Percentiles rank a stretch among this genome's conserved stretches.
Conservation (phyloP, 2,329 filamentous ascomycete genomes). For the Trichoderma polysporum region DNA sequence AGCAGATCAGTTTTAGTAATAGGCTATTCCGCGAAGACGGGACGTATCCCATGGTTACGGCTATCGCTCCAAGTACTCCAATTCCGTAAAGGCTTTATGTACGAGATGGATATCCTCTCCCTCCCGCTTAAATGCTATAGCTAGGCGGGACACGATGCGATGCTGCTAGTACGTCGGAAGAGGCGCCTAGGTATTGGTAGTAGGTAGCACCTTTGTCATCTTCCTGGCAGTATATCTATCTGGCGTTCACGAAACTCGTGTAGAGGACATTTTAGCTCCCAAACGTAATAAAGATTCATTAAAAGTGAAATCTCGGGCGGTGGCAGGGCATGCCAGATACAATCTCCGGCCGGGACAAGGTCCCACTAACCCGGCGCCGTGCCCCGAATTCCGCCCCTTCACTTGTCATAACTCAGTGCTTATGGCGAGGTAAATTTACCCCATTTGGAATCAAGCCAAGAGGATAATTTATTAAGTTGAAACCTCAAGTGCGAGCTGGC, state of each 20-base stretch:
- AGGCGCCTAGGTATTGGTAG: background rate
- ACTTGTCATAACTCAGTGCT: background rate
- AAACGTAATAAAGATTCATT: background rate
- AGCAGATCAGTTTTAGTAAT: background rate
- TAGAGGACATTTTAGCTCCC: background rate
- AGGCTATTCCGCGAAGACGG: background rate
- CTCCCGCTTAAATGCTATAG: background rate
- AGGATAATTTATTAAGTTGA: background rate
- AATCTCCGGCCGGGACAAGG: background rate
- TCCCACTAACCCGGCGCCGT: slow-evolving; percentile 2
- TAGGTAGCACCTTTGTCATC: background rate
- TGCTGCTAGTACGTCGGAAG: background rate
- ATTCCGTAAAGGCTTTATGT: background rate
- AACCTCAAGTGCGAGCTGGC: background rate
- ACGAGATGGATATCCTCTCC: background rate
- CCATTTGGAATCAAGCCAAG: background rate
- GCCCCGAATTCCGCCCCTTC: background rate
- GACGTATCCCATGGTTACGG: background rate
- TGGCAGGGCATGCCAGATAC: background rate
- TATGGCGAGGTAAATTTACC: background rate
- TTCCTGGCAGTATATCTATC: background rate
- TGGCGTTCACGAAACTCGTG: background rate
- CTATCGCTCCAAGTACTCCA: background rate
- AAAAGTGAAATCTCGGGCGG: background rate
- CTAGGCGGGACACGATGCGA: no score